These are phyloP conservation scores for Proliferodiscus dingleyae DNA, from an alignment of 2,329 filamentous ascomycete genomes.

Conservation along the genomic window DNA sequence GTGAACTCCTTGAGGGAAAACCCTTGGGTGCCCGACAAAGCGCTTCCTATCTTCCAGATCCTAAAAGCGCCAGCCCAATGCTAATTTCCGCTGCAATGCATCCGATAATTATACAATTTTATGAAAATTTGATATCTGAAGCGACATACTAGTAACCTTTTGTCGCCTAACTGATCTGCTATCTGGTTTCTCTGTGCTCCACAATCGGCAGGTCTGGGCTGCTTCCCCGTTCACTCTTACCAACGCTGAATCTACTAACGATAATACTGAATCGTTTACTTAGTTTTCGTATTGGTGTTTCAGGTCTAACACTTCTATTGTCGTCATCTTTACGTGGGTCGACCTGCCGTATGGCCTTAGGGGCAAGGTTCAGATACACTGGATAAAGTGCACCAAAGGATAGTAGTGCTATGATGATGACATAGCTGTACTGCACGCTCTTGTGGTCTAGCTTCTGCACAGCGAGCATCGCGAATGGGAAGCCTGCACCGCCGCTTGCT, in stretches of 20 bases:
- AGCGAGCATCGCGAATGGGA: slow-evolving; percentile 27
- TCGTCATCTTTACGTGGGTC: slow-evolving; percentile 13
- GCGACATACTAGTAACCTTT: too few species aligned
- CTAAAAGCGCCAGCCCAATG: too few species aligned
- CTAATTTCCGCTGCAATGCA: too few species aligned
- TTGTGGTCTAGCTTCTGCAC: slow-evolving; percentile 16
- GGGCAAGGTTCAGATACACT: slow-evolving; percentile 23
- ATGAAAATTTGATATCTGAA: too few species aligned
- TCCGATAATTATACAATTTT: too few species aligned
- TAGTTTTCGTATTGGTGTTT: background rate
- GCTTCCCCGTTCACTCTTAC: background rate
- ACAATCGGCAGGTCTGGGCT: slow-evolving; percentile 5
- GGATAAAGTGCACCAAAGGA: slow-evolving; percentile 24
- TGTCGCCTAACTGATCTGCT: too few species aligned
- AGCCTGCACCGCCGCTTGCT: slow-evolving; percentile 23
- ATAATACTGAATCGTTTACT: slow-evolving; percentile 1
- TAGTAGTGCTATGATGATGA: slow-evolving; percentile 26
- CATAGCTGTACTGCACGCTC: slow-evolving; percentile 21
- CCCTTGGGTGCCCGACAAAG: too few species aligned
- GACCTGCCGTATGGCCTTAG: slow-evolving; percentile 21
- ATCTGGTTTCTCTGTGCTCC: slow-evolving; percentile 9
- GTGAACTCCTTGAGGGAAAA: too few species aligned
- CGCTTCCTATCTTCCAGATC: too few species aligned
- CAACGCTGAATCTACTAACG: background rate
- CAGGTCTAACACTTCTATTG: background rate